phyloP scores from a whole-genome alignment of 169 alveolate genomes.

The Plasmodium adleri region DNA sequence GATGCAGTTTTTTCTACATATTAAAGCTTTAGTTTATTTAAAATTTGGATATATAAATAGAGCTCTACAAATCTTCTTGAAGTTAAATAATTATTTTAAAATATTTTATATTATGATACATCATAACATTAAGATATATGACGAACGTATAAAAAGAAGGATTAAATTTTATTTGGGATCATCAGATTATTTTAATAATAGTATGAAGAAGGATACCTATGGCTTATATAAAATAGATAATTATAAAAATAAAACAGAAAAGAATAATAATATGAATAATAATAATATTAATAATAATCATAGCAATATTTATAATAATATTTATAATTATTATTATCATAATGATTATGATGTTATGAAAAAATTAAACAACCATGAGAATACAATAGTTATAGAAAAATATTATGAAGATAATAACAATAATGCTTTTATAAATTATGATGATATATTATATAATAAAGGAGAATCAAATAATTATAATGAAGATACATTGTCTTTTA shows the following conservation, averaged over 20 bases:
- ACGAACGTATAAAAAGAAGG: conserved; percentile 25
- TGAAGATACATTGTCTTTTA: no score
- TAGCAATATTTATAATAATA: no score
- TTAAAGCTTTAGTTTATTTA: conserved; percentile 2
- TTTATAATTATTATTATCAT: no score
- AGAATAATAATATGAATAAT: no score
- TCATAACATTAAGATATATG: conserved; percentile 12
- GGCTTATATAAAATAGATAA: neutral
- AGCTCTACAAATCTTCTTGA: neutral
- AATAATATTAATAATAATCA: no score
- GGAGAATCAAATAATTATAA: no score
- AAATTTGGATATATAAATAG: conserved; percentile 7
- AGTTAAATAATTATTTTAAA: neutral
- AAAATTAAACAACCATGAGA: no score
- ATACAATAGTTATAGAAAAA: no score
- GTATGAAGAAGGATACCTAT: neutral
- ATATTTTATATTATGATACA: conserved; percentile 5
- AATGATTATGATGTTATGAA: no score
- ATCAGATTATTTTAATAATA: neutral
- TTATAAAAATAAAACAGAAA: neutral
- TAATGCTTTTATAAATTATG: no score
- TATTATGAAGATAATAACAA: no score
- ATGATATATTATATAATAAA: no score
- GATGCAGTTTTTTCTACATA: neutral
- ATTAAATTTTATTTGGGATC: conserved; percentile 1